A percentile compares a stretch with the other conserved stretches of the same genome.
Evolutionary conservation across 2,329 filamentous ascomycete species (phyloP).

Genomic region (Diaporthe sp.): DNA sequence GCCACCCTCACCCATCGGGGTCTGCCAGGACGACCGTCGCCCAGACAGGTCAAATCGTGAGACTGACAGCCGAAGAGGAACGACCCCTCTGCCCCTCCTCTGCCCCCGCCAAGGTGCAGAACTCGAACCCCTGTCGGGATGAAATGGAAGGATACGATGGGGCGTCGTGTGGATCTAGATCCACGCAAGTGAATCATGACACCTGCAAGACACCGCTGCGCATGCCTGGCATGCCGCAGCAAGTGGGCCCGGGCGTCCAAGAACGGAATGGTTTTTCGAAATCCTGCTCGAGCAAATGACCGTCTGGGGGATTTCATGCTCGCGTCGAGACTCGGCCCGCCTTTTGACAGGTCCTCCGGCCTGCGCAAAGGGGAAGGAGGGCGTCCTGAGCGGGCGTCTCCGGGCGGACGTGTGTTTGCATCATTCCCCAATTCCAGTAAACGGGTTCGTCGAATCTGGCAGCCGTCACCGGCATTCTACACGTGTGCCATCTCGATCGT

Average conservation of each 20-base stretch:
- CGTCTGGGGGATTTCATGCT: conserved; percentile 17
- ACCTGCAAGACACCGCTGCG: conserved; percentile 34
- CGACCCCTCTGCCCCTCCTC: too few relatives aligned
- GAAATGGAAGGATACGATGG: conserved; percentile 26
- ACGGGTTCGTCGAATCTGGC: conserved; percentile 6
- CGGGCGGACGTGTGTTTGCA: background rate
- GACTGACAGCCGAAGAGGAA: conserved; percentile 1
- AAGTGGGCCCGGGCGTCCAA: background rate
- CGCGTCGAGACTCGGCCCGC: conserved; percentile 11
- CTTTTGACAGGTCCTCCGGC: conserved; percentile 19
- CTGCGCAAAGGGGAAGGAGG: background rate
- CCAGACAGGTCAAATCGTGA: conserved; percentile 17
- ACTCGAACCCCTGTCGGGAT: conserved; percentile 21
- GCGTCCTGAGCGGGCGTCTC: conserved; percentile 2
- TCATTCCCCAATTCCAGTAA: conserved; percentile 5
- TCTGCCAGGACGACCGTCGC: background rate
- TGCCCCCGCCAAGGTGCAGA: conserved; percentile 4
- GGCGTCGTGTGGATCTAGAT: conserved; percentile 21
- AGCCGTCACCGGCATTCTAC: background rate
- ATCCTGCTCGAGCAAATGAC: conserved; percentile 6
- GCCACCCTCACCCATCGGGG: background rate
- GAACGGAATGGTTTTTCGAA: conserved; percentile 18
- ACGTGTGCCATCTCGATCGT: conserved; percentile 6
- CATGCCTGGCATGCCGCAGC: conserved; percentile 13
- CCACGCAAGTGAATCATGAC: conserved; percentile 36